Conservation (phyloP, 1,284 basidiomycete genomes). For the Leucocoprinus gongylophorus region DNA sequence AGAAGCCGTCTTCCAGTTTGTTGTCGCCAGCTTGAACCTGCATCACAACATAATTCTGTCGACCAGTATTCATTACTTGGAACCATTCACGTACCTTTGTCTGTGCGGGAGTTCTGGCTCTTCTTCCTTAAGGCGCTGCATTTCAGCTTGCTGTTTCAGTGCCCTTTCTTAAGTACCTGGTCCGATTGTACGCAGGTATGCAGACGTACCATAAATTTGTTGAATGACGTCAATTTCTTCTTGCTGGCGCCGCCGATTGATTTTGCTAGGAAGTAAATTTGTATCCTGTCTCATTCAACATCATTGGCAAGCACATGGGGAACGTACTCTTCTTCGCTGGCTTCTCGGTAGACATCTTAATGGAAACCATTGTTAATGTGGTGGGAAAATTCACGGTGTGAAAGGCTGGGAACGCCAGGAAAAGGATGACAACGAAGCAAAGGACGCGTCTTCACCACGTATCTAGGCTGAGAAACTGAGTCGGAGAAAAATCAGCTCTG, state of each 20-base stretch:
- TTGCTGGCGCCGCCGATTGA: conserved; percentile 31
- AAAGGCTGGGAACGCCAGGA: conserved; percentile 9
- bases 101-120: conserved; percentile 64
- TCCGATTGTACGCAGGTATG: conserved; percentile 2
- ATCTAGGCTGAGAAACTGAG: not conserved
- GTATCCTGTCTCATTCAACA: conserved; percentile 6
- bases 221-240: conserved; percentile 58
- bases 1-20: conserved; percentile 70
- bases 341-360: conserved; percentile 29
- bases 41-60: conserved; percentile 12
- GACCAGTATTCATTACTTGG: conserved; percentile 4
- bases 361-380: conserved; percentile 27
- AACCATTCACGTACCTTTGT: conserved; percentile 47
- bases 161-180: conserved; percentile 5
- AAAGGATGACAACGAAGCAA: conserved; percentile 13
- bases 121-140: conserved; percentile 65
- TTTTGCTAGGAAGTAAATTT: conserved; percentile 25
- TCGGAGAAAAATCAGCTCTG: not conserved
- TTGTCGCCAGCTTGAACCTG: conserved; percentile 68
- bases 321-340: conserved; percentile 36
- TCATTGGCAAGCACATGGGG: conserved; percentile 6
- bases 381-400: not conserved
- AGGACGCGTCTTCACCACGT: conserved; percentile 17
- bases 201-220: conserved; percentile 62
- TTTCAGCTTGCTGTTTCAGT: conserved; percentile 46